These are phyloP conservation scores for Polyporus tsugae DNA, from an alignment of 1,284 basidiomycete genomes.

Conservation along the genomic window DNA sequence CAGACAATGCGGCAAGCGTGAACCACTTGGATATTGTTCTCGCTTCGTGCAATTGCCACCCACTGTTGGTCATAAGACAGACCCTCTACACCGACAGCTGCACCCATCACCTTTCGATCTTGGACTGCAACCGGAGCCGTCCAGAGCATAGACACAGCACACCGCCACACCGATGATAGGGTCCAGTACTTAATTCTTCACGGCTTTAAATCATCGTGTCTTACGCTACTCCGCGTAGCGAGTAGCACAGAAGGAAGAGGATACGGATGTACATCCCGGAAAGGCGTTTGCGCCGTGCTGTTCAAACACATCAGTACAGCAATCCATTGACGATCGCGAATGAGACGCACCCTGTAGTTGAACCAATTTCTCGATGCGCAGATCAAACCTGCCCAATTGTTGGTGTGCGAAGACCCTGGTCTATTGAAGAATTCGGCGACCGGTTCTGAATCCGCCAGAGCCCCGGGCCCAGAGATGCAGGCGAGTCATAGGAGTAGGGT, in stretches of 20 bases:
- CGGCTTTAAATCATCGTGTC: too few relatives aligned
- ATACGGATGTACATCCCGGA: conserved; percentile 91
- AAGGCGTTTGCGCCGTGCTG: conserved; percentile 98
- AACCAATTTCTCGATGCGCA: conserved; percentile 98
- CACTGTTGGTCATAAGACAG: too few relatives aligned
- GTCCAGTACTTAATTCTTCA: not conserved
- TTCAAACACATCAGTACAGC: not conserved
- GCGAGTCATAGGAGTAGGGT: conserved; percentile 22
- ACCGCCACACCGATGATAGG: too few relatives aligned
- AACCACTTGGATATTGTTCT: too few relatives aligned
- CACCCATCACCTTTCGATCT: too few relatives aligned
- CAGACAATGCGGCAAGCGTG: too few relatives aligned
- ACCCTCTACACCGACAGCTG: too few relatives aligned
- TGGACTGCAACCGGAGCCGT: too few relatives aligned
- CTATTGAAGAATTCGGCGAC: conserved; percentile 35
- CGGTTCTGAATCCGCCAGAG: conserved; percentile 23
- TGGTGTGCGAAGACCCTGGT: conserved; percentile 76
- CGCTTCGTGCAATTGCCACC: too few relatives aligned
- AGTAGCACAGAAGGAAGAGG: not conserved
- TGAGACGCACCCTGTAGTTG: conserved; percentile 88
- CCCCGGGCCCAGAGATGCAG: conserved; percentile 8
- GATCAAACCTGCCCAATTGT: conserved; percentile 98
- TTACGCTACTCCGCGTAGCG: not conserved
- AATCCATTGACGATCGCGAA: not conserved
- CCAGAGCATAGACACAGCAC: too few relatives aligned